phyloP scores from a whole-genome alignment of 2,329 filamentous ascomycete genomes.

The Penicillium digitatum region DNA sequence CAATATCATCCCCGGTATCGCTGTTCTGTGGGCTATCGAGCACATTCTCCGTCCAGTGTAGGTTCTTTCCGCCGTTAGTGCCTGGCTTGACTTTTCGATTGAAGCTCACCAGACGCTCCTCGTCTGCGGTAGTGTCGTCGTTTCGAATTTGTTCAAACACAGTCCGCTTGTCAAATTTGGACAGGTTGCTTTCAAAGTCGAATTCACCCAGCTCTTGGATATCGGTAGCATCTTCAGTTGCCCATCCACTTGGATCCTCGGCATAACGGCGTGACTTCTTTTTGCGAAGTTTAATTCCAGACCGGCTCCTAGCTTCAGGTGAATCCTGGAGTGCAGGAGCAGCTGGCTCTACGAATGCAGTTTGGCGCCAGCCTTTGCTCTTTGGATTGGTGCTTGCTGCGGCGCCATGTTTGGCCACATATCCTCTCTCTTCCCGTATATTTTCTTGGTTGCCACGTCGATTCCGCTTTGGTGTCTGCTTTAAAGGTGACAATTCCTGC shows the following conservation, averaged over 20 bases:
- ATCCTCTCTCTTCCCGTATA: slow-evolving; percentile 44
- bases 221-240: slow-evolving; percentile 92
- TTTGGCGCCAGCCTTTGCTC: slow-evolving; percentile 65
- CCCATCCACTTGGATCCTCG: slow-evolving; percentile 76
- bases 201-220: slow-evolving; percentile 92
- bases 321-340: slow-evolving; percentile 45
- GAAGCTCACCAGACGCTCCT: slow-evolving; percentile 83
- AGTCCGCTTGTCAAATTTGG: slow-evolving; percentile 89
- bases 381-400: slow-evolving; percentile 40
- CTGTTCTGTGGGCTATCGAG: slow-evolving; percentile 69
- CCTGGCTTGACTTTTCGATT: slow-evolving; percentile 67
- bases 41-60: slow-evolving; percentile 89
- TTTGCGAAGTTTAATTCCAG: slow-evolving; percentile 43
- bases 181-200: slow-evolving; percentile 83
- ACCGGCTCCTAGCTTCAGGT: slow-evolving; percentile 24
- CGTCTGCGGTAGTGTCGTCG: slow-evolving; percentile 83
- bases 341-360: slow-evolving; percentile 56
- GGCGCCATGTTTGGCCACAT: slow-evolving; percentile 33
- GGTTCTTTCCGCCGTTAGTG: slow-evolving; percentile 77
- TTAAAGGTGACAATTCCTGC: slow-evolving; percentile 23
- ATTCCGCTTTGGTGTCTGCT: slow-evolving; percentile 37
- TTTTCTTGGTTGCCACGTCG: slow-evolving; percentile 46
- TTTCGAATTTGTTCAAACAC: slow-evolving; percentile 90
- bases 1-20: slow-evolving; percentile 62
- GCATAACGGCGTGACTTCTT: slow-evolving; percentile 46